Evolutionary conservation across 2,329 filamentous ascomycete genomes (phyloP), one percentile per base, ranked within the genome.

Genomic region (Fonsecaea pedrosoi): DNA sequence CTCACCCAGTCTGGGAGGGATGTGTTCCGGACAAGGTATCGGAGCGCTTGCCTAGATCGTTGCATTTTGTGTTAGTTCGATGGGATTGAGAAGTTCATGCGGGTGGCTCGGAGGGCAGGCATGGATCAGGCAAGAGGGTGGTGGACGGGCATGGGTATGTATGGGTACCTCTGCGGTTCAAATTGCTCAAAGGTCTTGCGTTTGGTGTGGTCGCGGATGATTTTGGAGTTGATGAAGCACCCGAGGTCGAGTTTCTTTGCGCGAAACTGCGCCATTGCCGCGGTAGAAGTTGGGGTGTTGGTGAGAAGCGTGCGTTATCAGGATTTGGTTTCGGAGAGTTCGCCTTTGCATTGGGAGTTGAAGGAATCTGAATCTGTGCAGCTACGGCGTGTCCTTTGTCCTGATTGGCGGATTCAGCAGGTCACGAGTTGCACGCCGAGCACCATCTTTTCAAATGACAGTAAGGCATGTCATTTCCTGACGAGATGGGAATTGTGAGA

Each of bases 191-290:
- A 97, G 66, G 93, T 92, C 82, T 96, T 94, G 75, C 95, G 91
- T 87, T 98, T 99, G 63, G 93, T 94, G 82, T 98, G 92, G 80
- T 99, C 95, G 75, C 95, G 92, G 77, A 99, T 90, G 72, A 92
- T 87, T 73, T 90, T 90, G 78, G 90, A 87, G 77, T 97, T 97
- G 82, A 96, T 80, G 77, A 91, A 97, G 78, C 92, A 92, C 78
- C 91, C 89, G 73, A 98, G 82, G 74, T 98, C 93, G 73, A 97
- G 89, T 84, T 89, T 94, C 82, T 96, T 96, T 37, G 93, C 85
- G 74, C 93, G 86, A 81, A 97, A 97, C 83, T 94, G 91, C 56
- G 92, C 90, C 89, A 92, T 92, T 70, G 72, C 87, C 83, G 78
- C 82, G 75, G 54, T 84, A 38, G 25, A 42, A 10, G n/a, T 12